Evolutionary conservation across 176 grass and related monocot species (phyloP).

Genomic region (Bromus sterilis): DNA sequence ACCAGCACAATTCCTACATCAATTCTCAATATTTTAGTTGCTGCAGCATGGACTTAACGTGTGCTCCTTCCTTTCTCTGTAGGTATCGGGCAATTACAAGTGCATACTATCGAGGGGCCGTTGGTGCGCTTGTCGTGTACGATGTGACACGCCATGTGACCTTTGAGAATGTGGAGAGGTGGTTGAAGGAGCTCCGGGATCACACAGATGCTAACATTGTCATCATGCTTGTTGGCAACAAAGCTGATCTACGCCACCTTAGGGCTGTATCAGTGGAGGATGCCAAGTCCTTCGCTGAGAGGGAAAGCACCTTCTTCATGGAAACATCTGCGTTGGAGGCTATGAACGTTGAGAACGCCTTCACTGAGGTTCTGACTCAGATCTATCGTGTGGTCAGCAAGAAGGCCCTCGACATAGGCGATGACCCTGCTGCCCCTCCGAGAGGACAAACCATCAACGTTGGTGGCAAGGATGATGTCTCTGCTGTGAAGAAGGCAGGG

Average conservation of each 20-base stretch:
- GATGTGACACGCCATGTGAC: conserved; percentile 47
- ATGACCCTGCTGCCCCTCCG: conserved; percentile 48
- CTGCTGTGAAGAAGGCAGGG: conserved; percentile 38
- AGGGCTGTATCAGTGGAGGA: conserved; percentile 38
- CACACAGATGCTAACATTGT: conserved; percentile 53
- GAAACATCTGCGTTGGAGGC: conserved; percentile 38
- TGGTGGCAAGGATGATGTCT: conserved; percentile 50
- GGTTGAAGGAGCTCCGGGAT: conserved; percentile 42
- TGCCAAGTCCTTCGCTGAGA: conserved; percentile 44
- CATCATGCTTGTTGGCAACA: conserved; percentile 52
- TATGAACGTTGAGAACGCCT: conserved; percentile 41
- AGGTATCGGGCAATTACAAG: conserved; percentile 53
- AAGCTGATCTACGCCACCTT: conserved; percentile 48
- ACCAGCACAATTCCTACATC: neutral
- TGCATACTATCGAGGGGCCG: conserved; percentile 45
- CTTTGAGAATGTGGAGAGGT: conserved; percentile 49
- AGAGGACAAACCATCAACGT: conserved; percentile 47
- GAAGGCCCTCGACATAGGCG: conserved; percentile 46
- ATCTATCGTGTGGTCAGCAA: conserved; percentile 49
- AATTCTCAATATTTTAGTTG: neutral
- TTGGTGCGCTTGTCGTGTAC: conserved; percentile 36
- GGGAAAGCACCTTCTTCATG: conserved; percentile 45
- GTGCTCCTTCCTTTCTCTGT: neutral
- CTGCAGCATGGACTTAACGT: neutral
- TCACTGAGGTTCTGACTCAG: conserved; percentile 51